phyloP scores from a whole-genome alignment of 495 filamentous ascomycete species.

The Lentithecium fluviatile region DNA sequence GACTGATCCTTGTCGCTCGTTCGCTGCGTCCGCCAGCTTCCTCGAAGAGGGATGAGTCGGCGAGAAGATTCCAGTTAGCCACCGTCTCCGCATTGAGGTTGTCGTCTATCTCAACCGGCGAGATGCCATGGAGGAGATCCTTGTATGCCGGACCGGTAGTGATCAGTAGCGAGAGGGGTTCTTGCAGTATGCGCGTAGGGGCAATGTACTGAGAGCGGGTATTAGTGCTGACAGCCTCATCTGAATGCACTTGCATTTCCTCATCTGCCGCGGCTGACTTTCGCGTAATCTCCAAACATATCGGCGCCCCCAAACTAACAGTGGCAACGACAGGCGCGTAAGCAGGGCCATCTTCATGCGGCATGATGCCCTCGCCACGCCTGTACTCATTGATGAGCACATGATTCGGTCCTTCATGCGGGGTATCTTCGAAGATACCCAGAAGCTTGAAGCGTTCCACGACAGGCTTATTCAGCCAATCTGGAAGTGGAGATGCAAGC shows the following conservation, averaged over 20 bases:
- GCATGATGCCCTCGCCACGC: slow-evolving; percentile 89
- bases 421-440: slow-evolving; percentile 65
- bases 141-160: slow-evolving; percentile 42
- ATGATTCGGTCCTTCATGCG: slow-evolving; percentile 81
- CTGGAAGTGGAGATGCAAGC: slow-evolving; percentile 70
- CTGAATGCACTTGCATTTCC: no score
- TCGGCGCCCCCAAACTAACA: slow-evolving; percentile 73
- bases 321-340: slow-evolving; percentile 89
- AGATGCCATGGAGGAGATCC: slow-evolving; percentile 45
- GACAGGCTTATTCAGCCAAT: slow-evolving; percentile 72
- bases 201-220: not conserved
- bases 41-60: slow-evolving; percentile 53
- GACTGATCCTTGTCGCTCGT: slow-evolving; percentile 70
- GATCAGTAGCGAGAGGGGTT: slow-evolving; percentile 58
- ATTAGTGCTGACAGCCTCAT: not conserved
- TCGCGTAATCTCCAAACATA: slow-evolving; percentile 76
- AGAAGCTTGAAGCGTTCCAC: slow-evolving; percentile 62
- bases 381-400: slow-evolving; percentile 90
- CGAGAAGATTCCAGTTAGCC: slow-evolving; percentile 80
- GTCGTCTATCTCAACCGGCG: slow-evolving; percentile 40
- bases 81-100: slow-evolving; percentile 53
- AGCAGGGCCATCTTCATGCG: slow-evolving; percentile 88
- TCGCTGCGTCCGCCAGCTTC: slow-evolving; percentile 54
- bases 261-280: slow-evolving; percentile 49
- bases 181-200: slow-evolving; percentile 75